Evolutionary conservation across 2,329 filamentous ascomycete species (phyloP).

Genomic region (Xylariaceae sp.): DNA sequence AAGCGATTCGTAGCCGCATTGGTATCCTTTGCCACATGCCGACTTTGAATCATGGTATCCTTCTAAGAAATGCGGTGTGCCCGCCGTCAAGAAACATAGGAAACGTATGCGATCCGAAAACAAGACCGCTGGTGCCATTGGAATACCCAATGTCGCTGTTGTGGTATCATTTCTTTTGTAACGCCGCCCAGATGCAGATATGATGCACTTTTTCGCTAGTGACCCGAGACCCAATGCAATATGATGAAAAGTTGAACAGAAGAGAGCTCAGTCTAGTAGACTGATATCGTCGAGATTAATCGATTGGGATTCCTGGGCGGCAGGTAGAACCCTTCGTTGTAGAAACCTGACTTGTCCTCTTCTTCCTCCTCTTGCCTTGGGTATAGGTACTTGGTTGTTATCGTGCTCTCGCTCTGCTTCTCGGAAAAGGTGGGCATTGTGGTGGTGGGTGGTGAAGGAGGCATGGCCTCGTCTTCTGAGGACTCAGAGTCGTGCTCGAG

Average conservation of each 20-base stretch:
- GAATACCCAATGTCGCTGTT: constrained; percentile 31
- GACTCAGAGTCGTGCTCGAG: constrained; percentile 66
- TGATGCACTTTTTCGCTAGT: constrained; percentile 23
- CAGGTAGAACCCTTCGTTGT: constrained; percentile 52
- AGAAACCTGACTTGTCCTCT: constrained; percentile 39
- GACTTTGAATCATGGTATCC: constrained; percentile 4
- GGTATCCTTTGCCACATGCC: constrained; percentile 4
- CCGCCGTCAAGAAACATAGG: constrained; percentile 16
- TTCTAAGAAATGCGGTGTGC: constrained; percentile 8
- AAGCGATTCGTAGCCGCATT: constrained; percentile 16
- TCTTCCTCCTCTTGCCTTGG: constrained; percentile 37
- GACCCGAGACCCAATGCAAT: constrained; percentile 17
- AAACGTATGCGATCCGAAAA: constrained; percentile 20
- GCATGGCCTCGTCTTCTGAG: constrained; percentile 70
- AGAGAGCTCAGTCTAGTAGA: constrained; percentile 46
- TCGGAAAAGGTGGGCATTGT: constrained; percentile 57
- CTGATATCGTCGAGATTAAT: constrained; percentile 52
- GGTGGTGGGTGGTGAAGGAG: constrained; percentile 61
- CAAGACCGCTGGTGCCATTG: constrained; percentile 26
- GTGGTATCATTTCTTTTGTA: constrained; percentile 27
- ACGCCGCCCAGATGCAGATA: constrained; percentile 36
- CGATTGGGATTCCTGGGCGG: constrained; percentile 48
- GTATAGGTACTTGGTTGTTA: constrained; percentile 31
- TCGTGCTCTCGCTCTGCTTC: constrained; percentile 46
- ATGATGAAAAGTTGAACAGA: constrained; percentile 25